Evolutionary conservation across 768 basidiomycete genomes (phyloP).

Genomic region (Suillus americanus): DNA sequence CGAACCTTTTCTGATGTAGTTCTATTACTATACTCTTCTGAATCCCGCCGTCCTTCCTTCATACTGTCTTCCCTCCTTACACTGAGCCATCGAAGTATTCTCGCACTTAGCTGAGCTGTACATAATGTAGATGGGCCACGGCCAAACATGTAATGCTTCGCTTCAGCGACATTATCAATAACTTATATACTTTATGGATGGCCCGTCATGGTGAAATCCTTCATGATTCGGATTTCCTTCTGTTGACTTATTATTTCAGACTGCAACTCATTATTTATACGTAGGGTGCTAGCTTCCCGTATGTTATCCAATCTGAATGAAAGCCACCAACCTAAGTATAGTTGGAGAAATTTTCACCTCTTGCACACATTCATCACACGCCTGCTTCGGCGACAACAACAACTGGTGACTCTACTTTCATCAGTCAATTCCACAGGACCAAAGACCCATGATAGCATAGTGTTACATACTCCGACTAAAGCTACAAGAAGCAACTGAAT

Average conservation of each 20-base stretch:
- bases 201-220: neutral
- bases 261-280: constrained; percentile 4
- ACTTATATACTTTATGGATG: no score
- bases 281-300: neutral
- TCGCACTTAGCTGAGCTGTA: no score
- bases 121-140: no score
- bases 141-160: no score
- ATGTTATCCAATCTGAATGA: constrained; percentile 3
- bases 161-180: no score
- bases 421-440: no score
- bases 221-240: neutral
- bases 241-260: neutral
- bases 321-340: neutral
- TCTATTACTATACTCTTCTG: no score
- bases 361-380: neutral
- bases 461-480: neutral
- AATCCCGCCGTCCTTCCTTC: no score
- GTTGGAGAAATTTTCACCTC: neutral
- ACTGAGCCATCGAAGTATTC: no score
- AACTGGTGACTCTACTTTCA: no score
- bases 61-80: no score
- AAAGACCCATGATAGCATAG: neutral
- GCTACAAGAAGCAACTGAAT: neutral
- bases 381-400: neutral
- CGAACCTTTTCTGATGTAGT: neutral